Evolutionary conservation across 2,329 filamentous ascomycete genomes (phyloP).

Genomic region (Dothiorella sarmentorum): DNA sequence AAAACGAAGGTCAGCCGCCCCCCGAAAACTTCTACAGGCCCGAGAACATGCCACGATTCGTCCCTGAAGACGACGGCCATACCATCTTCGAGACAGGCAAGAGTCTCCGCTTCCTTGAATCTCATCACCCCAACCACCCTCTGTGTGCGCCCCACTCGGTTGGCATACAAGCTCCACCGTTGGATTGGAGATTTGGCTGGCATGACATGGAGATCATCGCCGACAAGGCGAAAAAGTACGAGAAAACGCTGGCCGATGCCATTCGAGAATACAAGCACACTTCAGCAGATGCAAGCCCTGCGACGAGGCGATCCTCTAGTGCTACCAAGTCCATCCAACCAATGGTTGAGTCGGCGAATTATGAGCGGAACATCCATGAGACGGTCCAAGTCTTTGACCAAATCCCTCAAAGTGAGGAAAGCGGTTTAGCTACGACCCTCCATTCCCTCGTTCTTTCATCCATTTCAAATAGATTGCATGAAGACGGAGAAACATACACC

Average conservation of each 20-base stretch:
- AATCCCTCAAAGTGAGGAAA: background rate
- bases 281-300: background rate
- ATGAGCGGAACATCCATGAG: background rate
- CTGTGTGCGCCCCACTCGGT: conserved; percentile 55
- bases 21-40: conserved; percentile 63
- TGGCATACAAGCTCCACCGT: conserved; percentile 51
- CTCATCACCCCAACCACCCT: conserved; percentile 68
- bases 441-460: conserved; percentile 17
- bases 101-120: conserved; percentile 69
- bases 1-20: conserved; percentile 35
- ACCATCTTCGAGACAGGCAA: conserved; percentile 76
- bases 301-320: conserved; percentile 14
- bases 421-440: background rate
- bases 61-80: conserved; percentile 65
- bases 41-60: conserved; percentile 66
- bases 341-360: conserved; percentile 18
- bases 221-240: conserved; percentile 53
- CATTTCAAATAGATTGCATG: background rate
- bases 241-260: conserved; percentile 37
- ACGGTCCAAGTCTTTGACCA: conserved; percentile 13
- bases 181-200: conserved; percentile 73
- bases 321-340: conserved; percentile 21
- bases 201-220: conserved; percentile 63
- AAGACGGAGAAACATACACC: conserved; percentile 6
- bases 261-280: conserved; percentile 27